Percentiles rank a stretch among this genome's conserved stretches.
These are phyloP conservation scores for Juncus inflexus DNA, from an alignment of 176 grass and related monocot genomes.

Conservation along the genomic window DNA sequence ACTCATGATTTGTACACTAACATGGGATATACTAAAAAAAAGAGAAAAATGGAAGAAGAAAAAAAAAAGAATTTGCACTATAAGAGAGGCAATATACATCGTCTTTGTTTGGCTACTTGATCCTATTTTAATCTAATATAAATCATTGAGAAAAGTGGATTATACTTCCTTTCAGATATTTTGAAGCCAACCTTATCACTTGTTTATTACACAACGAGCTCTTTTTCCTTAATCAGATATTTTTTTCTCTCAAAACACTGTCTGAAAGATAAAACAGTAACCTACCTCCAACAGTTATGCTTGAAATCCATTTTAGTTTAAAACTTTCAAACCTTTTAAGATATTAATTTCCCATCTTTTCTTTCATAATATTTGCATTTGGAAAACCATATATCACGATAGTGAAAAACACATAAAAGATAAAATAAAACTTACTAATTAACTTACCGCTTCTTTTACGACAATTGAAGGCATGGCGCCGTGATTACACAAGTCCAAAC, in stretches of 20 bases:
- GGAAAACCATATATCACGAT: neutral
- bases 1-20: slow-evolving; percentile 29
- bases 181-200: slow-evolving; percentile 11
- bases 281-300: too few species aligned
- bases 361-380: neutral
- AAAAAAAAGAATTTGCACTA: slow-evolving; percentile 22
- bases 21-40: slow-evolving; percentile 25
- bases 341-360: too few species aligned
- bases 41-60: neutral
- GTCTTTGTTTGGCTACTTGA: neutral
- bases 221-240: neutral
- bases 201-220: slow-evolving; percentile 12
- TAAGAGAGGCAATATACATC: slow-evolving; percentile 15
- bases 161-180: slow-evolving; percentile 19
- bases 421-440: neutral
- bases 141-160: slow-evolving; percentile 11
- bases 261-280: too few species aligned
- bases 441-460: slow-evolving; percentile 66
- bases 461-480: slow-evolving; percentile 71
- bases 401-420: neutral
- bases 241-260: too few species aligned
- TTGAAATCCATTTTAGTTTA: too few species aligned
- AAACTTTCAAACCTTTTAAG: too few species aligned
- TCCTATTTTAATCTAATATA: slow-evolving; percentile 11
- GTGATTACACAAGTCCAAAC: slow-evolving; percentile 66